Percentiles rank a stretch among this genome's conserved stretches.
These are phyloP conservation scores for Acacia acuminata DNA, from an alignment of 306 rosid genomes.

Conservation along the genomic window DNA sequence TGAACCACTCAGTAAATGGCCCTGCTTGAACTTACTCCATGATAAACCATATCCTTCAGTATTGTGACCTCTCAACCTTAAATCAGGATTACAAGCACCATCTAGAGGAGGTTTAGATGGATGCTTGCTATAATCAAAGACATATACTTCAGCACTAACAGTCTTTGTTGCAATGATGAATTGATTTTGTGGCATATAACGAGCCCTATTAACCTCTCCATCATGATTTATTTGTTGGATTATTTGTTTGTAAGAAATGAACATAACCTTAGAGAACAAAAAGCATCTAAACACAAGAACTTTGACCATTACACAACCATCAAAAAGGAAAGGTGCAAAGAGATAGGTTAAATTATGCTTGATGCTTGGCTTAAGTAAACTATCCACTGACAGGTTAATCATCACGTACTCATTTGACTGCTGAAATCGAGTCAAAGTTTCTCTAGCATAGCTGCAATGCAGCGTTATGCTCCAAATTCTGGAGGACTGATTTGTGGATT, in stretches of 20 bases:
- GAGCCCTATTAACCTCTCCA: conserved; percentile 96
- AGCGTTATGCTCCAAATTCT: not conserved
- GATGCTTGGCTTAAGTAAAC: not conserved
- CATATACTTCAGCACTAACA: conserved; percentile 88
- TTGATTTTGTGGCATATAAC: conserved; percentile 90
- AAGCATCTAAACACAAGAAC: not conserved
- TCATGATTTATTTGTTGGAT: conserved; percentile 97
- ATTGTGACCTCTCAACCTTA: conserved; percentile 86
- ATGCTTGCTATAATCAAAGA: conserved; percentile 93
- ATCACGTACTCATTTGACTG: not conserved
- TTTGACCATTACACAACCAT: not conserved
- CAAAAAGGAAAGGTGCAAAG: not conserved
- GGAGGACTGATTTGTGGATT: not conserved
- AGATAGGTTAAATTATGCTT: not conserved
- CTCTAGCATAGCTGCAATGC: not conserved
- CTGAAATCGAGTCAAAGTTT: not conserved
- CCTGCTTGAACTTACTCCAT: conserved; percentile 93
- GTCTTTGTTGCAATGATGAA: conserved; percentile 95
- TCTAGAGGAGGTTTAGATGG: conserved; percentile 97
- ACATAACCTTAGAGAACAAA: not conserved
- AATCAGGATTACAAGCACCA: conserved; percentile 92
- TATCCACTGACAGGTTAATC: not conserved
- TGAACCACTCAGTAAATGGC: conserved; percentile 94
- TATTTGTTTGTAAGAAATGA: conserved; percentile 59
- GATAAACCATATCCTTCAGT: conserved; percentile 97